phyloP scores from a whole-genome alignment of 768 basidiomycete genomes.

The Obba rivulosa region DNA sequence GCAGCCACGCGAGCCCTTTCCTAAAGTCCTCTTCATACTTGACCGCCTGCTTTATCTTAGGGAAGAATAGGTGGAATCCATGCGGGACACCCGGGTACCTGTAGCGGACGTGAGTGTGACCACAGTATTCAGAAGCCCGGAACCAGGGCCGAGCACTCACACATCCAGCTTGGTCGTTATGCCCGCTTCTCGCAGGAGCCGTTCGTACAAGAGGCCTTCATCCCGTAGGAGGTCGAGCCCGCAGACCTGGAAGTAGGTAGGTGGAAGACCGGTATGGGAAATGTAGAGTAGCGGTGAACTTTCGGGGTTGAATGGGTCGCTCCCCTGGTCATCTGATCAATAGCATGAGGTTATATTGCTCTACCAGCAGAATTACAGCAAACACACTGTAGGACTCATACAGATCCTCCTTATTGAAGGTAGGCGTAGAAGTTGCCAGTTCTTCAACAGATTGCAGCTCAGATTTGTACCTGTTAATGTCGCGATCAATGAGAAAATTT shows the following conservation, averaged over 20 bases:
- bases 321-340: neutral
- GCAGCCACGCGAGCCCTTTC: conserved; percentile 17
- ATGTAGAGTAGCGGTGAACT: conserved; percentile 17
- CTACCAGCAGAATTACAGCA: neutral
- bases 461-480: conserved; percentile 9
- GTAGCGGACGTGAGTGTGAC: too few relatives aligned
- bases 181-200: conserved; percentile 16
- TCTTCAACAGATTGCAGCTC: conserved; percentile 18
- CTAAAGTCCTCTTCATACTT: conserved; percentile 14
- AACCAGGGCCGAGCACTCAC: too few relatives aligned
- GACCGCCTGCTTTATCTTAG: conserved; percentile 4
- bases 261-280: conserved; percentile 17
- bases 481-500: too few relatives aligned
- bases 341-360: neutral
- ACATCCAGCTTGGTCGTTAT: conserved; percentile 18
- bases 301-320: conserved; percentile 6
- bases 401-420: conserved; percentile 2
- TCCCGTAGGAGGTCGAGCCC: conserved; percentile 24
- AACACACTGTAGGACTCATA: neutral
- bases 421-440: conserved; percentile 14
- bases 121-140: too few relatives aligned
- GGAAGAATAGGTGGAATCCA: conserved; percentile 13
- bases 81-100: conserved; percentile 25
- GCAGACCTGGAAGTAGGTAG: conserved; percentile 20
- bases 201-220: conserved; percentile 23